Evolutionary conservation across 768 basidiomycete genomes (phyloP), one percentile per base, ranked within the genome.

Genomic region (Xerocomus spinulosus): DNA sequence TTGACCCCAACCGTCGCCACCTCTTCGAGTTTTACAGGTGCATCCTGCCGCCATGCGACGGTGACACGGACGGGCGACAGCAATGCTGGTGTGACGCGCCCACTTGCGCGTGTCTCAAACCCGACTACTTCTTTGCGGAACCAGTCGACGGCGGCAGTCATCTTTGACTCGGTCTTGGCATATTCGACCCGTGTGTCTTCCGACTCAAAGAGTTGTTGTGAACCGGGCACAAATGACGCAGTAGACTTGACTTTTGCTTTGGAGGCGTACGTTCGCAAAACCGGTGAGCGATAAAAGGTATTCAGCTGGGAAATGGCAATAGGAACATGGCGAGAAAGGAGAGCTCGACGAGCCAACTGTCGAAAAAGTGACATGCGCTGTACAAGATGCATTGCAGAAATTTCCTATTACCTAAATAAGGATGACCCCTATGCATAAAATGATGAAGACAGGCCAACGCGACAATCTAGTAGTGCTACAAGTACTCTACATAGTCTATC

Each of bases 1-100:
- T 83, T 73, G 32, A 92, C 81, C 8, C 90, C 89, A 17, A 92
- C 78, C 0, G 89, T 90, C 1, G 90, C 84, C 21, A 92, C 61
- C 44, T 89, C 84, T 34, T 89, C 82, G 30, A 92, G 64, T 36
- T 64, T 72, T 36, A 73, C 63, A 3, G 66, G 46, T 24, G 70
- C 66, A 3, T 70, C 68, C 26, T 62, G 60, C 5, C 70, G 73
- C 4, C 79, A 39, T 8, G 38, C n/a, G 38, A 39, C 23, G 3
- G 69, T 70, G 25, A 92, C 81, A 17, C 79, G 75, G 6, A 92
- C 85, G 0, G 83, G 78, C 12, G 81, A 71, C 42, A 92, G 75
- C 51, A 92, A 56, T 2, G 76, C 76, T 1, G 90, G 85, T 0
- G 85, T 87, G 50, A 92, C 77, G 23, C 87, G 83, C 25, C 90